Evolutionary conservation across 176 grass and related monocot genomes (phyloP).

Genomic region (Raddia distichophylla): DNA sequence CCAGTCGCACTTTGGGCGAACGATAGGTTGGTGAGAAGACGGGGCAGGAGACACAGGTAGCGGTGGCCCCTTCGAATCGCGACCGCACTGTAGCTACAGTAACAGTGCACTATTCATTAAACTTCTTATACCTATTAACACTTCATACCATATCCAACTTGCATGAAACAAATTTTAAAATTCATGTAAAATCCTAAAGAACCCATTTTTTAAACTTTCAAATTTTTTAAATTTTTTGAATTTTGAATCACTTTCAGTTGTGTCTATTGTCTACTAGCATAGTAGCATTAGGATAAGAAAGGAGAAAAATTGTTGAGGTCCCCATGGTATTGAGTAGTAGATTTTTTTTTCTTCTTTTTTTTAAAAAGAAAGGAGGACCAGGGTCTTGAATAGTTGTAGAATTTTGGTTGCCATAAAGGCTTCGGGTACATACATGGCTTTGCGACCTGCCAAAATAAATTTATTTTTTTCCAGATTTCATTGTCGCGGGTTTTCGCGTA

Average conservation of each 20-base stretch:
- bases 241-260: constrained; percentile 29
- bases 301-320: background rate
- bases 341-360: background rate
- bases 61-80: too few relatives aligned
- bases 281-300: constrained; percentile 7
- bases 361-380: background rate
- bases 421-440: constrained; percentile 3
- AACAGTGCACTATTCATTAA: too few relatives aligned
- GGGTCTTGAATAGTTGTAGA: constrained; percentile 4
- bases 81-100: too few relatives aligned
- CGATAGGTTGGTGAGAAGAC: too few relatives aligned
- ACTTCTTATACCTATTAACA: too few relatives aligned
- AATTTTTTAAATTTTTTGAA: too few relatives aligned
- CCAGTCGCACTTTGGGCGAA: too few relatives aligned
- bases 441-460: background rate
- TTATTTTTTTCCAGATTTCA: background rate
- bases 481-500: background rate
- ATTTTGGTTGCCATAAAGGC: background rate
- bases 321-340: constrained; percentile 10
- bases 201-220: too few relatives aligned
- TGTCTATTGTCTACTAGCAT: constrained; percentile 13
- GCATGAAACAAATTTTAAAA: too few relatives aligned
- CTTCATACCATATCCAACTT: too few relatives aligned
- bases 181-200: too few relatives aligned
- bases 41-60: too few relatives aligned